Evolutionary conservation across 2,329 filamentous ascomycete species (phyloP).

Genomic region (Bimuria novae-zelandiae): DNA sequence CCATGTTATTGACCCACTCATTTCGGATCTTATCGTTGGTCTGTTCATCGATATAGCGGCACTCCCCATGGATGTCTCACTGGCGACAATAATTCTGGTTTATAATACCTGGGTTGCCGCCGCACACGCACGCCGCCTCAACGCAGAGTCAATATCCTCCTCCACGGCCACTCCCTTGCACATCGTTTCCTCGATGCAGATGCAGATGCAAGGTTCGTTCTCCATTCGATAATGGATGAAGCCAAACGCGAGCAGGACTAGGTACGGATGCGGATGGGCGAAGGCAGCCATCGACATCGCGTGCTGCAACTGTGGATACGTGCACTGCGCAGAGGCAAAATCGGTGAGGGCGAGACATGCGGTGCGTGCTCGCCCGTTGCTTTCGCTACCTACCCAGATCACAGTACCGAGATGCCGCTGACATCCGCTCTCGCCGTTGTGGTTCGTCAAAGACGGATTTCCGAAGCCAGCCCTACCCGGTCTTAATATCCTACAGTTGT

Average conservation of each 20-base stretch:
- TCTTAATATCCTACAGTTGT: slow-evolving; percentile 12
- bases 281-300: neutral
- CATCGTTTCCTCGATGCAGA: slow-evolving; percentile 5
- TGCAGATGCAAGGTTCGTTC: neutral
- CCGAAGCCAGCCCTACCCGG: slow-evolving; percentile 11
- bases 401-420: slow-evolving; percentile 10
- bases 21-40: slow-evolving; percentile 19
- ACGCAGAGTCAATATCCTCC: neutral
- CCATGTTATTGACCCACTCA: slow-evolving; percentile 5
- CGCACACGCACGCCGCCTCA: slow-evolving; percentile 13
- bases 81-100: slow-evolving; percentile 22
- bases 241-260: neutral
- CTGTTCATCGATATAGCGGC: slow-evolving; percentile 21
- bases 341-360: slow-evolving; percentile 19
- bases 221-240: neutral
- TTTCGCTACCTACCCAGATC: neutral
- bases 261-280: neutral
- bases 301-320: slow-evolving; percentile 2
- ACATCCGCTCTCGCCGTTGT: slow-evolving; percentile 1
- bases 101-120: slow-evolving; percentile 32
- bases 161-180: neutral
- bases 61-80: slow-evolving; percentile 3
- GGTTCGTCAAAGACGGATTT: neutral
- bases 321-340: neutral
- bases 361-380: neutral